Evolutionary conservation across 805 yeast genomes (phyloP), one percentile per base, ranked within the genome.

Genomic region (Yarrowia deformans): DNA sequence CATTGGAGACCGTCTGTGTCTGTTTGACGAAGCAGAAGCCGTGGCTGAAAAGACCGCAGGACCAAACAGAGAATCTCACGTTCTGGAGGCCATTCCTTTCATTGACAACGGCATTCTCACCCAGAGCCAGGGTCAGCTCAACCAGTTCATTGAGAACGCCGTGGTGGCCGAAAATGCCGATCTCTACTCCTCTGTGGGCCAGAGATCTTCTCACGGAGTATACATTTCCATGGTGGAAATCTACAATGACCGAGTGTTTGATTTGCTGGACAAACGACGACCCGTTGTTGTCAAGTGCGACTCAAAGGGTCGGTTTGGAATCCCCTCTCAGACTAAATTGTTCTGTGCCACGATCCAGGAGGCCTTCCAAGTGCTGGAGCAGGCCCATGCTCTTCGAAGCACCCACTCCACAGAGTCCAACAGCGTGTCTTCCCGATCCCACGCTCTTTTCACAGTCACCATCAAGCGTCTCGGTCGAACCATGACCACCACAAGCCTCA

Each of bases 141-240:
- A 60, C 42, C 35, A 42, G 52, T 43, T 60, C 52, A 49, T 63
- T 29, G 68, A 63, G 48, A 48, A 35, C 39, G 29, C 56, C 6
- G 56, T 49, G 1, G 68, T 48, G 4, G 45, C 68, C 18, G 68
- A 63, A 16, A 63, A 48, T n/a, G 68, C 37, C 2, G 35, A 23
- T 4, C 9, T 60, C 7, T 19, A 60, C 42, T 37, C 68, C 14
- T 19, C 48, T 2, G 48, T 63, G 9, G 69, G n/a, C n/a, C 42
- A 52, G 35, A 49, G 66, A 39, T 37, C 71, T 14, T 70, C 69
- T 66, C 76, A 74, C 71, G 85, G 83, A 0, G 75, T 85, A 23
- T 81, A 85, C 1, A 34, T 86, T n/a, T 83, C 87, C 4, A 82
- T 84, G 79, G 84, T 83, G 74, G 88, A 86, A 72, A 78, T 86